Base-by-base conservation (phyloP, 129 eudicot species). In the Logfia minima region DNA sequence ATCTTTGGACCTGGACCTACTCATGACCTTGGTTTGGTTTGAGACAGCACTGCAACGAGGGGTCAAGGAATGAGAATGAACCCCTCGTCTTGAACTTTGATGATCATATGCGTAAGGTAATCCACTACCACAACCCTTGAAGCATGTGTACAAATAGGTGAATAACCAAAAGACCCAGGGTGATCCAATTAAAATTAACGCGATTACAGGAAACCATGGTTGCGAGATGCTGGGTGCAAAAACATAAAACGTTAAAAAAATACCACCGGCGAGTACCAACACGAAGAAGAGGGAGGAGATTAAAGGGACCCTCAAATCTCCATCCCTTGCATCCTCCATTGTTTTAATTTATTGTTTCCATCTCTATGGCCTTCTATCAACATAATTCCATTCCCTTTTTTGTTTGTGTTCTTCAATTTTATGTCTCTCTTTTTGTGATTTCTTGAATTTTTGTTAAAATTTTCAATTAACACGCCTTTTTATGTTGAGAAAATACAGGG, bases 131-230 rank as follows among this genome's bases (percentile, higher is more conserved):
- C 88, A 87, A 34, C 71, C 79, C 77, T 90, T 90, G 34, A 79
- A 68, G 79, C 89, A 88, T 7, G 93, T 77, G 83, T 90, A 90
- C 43, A 88, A 29, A 78, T 87, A 90, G 21, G 91, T 88, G 16
- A 86, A 43, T 62, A 90, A 41, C 96, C 96, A 90, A 78, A 90
- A 90, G 14, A 86, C 68, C 93, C 93, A 90, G 5, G 96, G 96
- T 0, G 85, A 75, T 56, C 88, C 93, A 1, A 90, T 88, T 43
- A 90, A 75, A 21, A 82, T 31, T 18, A 88, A 74, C 22, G 93
- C 89, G 5, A 77, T 76, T 14, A 67, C 45, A 0, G 92, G 90
- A 74, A 66, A 90, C 92, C 92, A 90, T 14, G 96, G 89, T 55
- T 79, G 77, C 5, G 93, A 83, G 9, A 52, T 8, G 37, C 34